phyloP scores from a whole-genome alignment of 768 basidiomycete genomes.

The Mrakia gelida region DNA sequence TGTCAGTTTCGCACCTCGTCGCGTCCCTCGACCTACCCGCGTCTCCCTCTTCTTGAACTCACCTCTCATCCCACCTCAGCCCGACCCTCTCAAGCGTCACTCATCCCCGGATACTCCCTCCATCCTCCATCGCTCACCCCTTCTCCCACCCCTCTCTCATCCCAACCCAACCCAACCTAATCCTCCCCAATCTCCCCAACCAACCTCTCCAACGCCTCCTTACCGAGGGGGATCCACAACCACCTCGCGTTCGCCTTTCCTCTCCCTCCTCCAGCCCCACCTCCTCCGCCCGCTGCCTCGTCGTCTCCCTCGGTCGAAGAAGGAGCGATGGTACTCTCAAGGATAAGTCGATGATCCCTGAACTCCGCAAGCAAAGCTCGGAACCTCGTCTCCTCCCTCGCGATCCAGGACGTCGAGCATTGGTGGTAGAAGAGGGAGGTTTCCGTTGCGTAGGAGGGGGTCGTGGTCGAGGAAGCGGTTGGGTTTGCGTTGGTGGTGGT shows the following conservation, averaged over 20 bases:
- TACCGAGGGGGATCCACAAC: conserved; percentile 82
- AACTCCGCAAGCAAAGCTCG: conserved; percentile 82
- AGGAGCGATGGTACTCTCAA: conserved; percentile 45
- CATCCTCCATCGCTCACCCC: too few species aligned
- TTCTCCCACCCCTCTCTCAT: neutral
- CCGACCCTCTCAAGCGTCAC: too few species aligned
- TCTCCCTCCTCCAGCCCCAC: conserved; percentile 40
- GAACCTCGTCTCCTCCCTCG: conserved; percentile 79
- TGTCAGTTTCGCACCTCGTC: too few species aligned
- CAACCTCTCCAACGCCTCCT: conserved; percentile 58
- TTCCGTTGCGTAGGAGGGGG: conserved; percentile 58
- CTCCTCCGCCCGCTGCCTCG: conserved; percentile 43
- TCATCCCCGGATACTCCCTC: too few species aligned
- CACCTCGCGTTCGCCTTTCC: conserved; percentile 50
- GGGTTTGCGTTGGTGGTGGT: conserved; percentile 33
- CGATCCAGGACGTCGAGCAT: conserved; percentile 73
- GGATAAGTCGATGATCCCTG: conserved; percentile 81
- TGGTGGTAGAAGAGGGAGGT: conserved; percentile 42
- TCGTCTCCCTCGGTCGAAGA: conserved; percentile 35
- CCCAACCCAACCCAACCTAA: neutral
- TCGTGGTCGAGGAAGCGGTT: conserved; percentile 43
- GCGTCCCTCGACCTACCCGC: too few species aligned
- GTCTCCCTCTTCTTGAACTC: too few species aligned
- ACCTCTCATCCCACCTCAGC: too few species aligned
- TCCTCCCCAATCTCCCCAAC: conserved; percentile 36